A percentile compares a stretch with the other conserved stretches of the same genome.
phyloP scores from a whole-genome alignment of 1,284 basidiomycete species.

The Dichomitus squalens region DNA sequence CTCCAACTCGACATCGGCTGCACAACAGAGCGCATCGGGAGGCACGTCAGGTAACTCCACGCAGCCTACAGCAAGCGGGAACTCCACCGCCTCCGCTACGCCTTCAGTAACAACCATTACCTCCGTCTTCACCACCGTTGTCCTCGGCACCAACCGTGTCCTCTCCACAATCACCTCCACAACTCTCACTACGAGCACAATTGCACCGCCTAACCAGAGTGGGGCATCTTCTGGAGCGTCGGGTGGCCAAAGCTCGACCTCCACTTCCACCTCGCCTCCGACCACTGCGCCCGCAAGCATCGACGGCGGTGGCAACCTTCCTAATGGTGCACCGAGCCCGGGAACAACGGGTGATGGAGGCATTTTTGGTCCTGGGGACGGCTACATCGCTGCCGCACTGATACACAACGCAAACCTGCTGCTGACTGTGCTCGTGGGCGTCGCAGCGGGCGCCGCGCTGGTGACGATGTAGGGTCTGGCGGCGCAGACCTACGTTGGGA shows the following conservation, averaged over 20 bases:
- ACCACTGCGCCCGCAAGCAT: conserved; percentile 60
- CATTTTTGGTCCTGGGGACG: conserved; percentile 62
- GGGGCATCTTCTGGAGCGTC: conserved; percentile 26
- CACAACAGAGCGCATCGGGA: conserved; percentile 4
- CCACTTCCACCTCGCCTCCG: conserved; percentile 37
- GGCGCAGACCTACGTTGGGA: conserved; percentile 1
- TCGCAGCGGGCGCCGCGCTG: conserved; percentile 49
- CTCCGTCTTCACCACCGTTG: conserved; percentile 27
- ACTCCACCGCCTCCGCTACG: conserved; percentile 8
- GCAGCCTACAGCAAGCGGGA: conserved; percentile 6
- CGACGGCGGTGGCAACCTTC: conserved; percentile 50
- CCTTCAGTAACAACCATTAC: conserved; percentile 27
- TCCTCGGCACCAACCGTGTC: conserved; percentile 21
- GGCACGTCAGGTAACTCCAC: background rate
- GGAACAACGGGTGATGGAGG: conserved; percentile 43
- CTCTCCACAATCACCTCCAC: conserved; percentile 21
- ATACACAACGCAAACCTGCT: conserved; percentile 43
- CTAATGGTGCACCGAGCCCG: conserved; percentile 50
- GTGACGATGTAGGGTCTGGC: conserved; percentile 40
- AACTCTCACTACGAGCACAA: conserved; percentile 33
- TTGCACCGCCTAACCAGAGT: conserved; percentile 33
- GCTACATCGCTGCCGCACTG: conserved; percentile 60
- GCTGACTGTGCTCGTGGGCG: conserved; percentile 42
- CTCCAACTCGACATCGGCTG: conserved; percentile 5
- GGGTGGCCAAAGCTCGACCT: conserved; percentile 33